phyloP scores from a whole-genome alignment of 2,329 filamentous ascomycete genomes.

The Amphichorda felina region DNA sequence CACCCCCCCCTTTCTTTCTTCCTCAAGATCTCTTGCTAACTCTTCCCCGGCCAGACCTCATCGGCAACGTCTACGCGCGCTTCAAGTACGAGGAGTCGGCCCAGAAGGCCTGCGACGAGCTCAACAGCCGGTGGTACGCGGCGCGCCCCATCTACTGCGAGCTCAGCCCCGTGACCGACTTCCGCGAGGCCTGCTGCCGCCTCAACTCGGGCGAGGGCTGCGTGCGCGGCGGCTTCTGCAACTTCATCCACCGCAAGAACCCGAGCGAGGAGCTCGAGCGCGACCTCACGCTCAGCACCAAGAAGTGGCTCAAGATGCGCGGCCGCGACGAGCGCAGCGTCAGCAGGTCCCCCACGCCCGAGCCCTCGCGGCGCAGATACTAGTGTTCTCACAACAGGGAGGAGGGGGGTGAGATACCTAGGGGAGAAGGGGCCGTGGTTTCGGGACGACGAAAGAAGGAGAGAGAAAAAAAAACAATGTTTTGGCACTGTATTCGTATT shows the following conservation, averaged over 20 bases:
- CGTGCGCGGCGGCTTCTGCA: constrained; percentile 93
- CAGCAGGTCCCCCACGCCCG: constrained; percentile 73
- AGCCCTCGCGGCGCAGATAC: constrained; percentile 63
- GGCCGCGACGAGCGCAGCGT: constrained; percentile 77
- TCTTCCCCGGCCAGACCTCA: constrained; percentile 54
- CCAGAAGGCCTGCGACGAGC: constrained; percentile 82
- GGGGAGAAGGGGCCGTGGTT: neutral
- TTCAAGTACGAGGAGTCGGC: constrained; percentile 99
- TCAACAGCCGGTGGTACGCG: constrained; percentile 95
- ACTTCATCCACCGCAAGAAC: constrained; percentile 98
- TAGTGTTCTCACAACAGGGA: too few species aligned
- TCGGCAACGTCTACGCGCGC: constrained; percentile 97
- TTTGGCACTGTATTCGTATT: too few species aligned
- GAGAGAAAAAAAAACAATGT: neutral
- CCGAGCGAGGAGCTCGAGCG: constrained; percentile 78
- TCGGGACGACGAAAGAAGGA: neutral
- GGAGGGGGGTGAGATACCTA: constrained; percentile 3
- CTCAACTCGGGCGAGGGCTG: constrained; percentile 93
- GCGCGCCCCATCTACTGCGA: constrained; percentile 97
- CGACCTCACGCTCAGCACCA: constrained; percentile 77
- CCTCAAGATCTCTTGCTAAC: neutral
- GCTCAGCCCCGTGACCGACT: constrained; percentile 91
- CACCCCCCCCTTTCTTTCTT: neutral
- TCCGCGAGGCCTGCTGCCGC: constrained; percentile 92
- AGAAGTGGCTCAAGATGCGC: constrained; percentile 87